Evolutionary conservation across 2,329 filamentous ascomycete genomes (phyloP).

Genomic region (Diaporthe sp.): DNA sequence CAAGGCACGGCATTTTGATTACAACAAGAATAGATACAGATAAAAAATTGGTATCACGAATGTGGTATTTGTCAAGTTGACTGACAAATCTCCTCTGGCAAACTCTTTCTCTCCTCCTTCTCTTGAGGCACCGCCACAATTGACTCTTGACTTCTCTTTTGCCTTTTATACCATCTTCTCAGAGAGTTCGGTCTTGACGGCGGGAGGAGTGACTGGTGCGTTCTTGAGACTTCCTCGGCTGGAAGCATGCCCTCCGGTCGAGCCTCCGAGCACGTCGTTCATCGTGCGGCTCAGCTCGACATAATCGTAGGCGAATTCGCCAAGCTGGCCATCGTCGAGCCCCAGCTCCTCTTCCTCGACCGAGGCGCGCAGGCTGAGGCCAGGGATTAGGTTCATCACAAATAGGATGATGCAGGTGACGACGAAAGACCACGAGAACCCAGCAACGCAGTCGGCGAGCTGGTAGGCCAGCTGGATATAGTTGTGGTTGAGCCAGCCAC

Average conservation of each 20-base stretch:
- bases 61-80: background rate
- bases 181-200: slow-evolving; percentile 13
- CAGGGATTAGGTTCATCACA: slow-evolving; percentile 78
- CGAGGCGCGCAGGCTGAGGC: slow-evolving; percentile 76
- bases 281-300: slow-evolving; percentile 80
- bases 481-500: slow-evolving; percentile 80
- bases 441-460: slow-evolving; percentile 75
- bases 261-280: slow-evolving; percentile 50
- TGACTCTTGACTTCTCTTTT: background rate
- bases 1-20: background rate
- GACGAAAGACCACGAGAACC: slow-evolving; percentile 75
- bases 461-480: slow-evolving; percentile 80
- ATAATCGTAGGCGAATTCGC: slow-evolving; percentile 88
- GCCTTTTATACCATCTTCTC: slow-evolving; percentile 29
- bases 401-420: slow-evolving; percentile 79
- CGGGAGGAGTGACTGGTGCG: slow-evolving; percentile 4
- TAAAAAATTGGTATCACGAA: slow-evolving; percentile 13
- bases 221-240: slow-evolving; percentile 44
- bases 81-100: background rate
- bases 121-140: background rate
- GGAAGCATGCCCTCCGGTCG: slow-evolving; percentile 33
- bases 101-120: background rate
- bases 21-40: slow-evolving; percentile 11
- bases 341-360: slow-evolving; percentile 78
- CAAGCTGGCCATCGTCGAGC: slow-evolving; percentile 81